A percentile compares a stretch with the other conserved stretches of the same genome.
Evolutionary conservation across 208 protist species (phyloP).

Genomic region (Wallacemonas rigidus): DNA sequence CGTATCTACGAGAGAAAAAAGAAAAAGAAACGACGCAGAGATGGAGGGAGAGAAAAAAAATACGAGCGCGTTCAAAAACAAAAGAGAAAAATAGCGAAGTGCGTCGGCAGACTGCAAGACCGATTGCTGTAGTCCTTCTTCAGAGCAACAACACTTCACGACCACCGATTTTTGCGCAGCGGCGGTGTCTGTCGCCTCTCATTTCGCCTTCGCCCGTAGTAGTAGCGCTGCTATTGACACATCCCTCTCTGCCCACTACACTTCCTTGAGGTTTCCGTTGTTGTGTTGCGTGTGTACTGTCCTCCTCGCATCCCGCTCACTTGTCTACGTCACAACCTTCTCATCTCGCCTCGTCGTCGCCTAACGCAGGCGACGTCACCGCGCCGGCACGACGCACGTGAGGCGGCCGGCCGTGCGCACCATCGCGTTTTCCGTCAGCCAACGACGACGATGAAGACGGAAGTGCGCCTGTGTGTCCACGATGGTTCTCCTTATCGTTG

Average conservation of each 20-base stretch:
- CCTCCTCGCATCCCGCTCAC: too few species aligned
- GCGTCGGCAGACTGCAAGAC: too few species aligned
- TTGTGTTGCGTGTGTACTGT: too few species aligned
- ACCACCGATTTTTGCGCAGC: too few species aligned
- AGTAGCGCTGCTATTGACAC: too few species aligned
- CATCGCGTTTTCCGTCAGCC: neutral
- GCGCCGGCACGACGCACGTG: neutral
- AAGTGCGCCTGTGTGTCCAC: neutral
- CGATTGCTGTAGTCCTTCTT: too few species aligned
- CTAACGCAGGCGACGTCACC: neutral
- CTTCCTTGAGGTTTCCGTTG: too few species aligned
- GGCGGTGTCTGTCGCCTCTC: neutral
- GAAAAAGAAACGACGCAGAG: constrained; percentile 19
- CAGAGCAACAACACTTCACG: too few species aligned
- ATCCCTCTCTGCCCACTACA: too few species aligned
- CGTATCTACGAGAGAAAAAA: constrained; percentile 12
- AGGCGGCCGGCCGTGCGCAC: neutral
- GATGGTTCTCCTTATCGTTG: constrained; percentile 17
- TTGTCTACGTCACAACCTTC: too few species aligned
- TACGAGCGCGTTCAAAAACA: neutral
- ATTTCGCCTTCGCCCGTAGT: neutral
- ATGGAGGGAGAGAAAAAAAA: constrained; percentile 14
- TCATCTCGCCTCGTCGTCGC: neutral
- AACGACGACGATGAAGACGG: too few species aligned
- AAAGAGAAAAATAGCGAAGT: too few species aligned